A percentile compares a stretch with the other conserved stretches of the same genome.
phyloP scores from a whole-genome alignment of 257 asterid species.

The Solanum pinnatisectum region DNA sequence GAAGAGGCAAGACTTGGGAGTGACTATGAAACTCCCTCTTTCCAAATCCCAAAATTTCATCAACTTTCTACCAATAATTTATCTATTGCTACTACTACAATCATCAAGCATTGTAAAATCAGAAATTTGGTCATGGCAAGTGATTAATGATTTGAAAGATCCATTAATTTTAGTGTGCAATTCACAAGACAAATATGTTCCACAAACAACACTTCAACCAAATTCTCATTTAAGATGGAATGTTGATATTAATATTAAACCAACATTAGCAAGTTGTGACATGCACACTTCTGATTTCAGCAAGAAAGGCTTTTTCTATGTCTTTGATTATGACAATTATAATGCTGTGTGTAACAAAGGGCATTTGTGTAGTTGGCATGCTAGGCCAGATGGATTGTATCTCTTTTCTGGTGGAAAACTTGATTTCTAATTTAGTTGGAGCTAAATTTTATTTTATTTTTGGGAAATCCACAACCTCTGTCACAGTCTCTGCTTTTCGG shows the following conservation, averaged over 20 bases:
- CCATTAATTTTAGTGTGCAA: background rate
- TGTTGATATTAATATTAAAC: background rate
- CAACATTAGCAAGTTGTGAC: background rate
- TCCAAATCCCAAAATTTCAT: background rate
- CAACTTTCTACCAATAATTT: background rate
- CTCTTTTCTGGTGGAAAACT: background rate
- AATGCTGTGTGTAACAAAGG: background rate
- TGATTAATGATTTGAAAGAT: background rate
- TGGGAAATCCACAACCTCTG: background rate
- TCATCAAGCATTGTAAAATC: background rate
- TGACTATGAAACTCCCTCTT: background rate
- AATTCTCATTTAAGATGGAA: background rate
- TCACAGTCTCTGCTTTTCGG: too few species aligned
- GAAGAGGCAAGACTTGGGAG: background rate
- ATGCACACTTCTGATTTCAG: background rate
- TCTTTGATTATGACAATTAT: background rate
- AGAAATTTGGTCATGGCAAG: constrained; percentile 1
- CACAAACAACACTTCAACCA: background rate
- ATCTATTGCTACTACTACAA: background rate
- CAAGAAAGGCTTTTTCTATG: background rate
- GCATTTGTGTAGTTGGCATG: background rate
- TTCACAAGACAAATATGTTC: background rate
- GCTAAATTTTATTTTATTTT: too few species aligned
- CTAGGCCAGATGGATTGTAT: background rate
- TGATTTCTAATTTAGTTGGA: background rate